Evolutionary conservation across 768 basidiomycete species (phyloP).

Genomic region (Auricularia cornea): DNA sequence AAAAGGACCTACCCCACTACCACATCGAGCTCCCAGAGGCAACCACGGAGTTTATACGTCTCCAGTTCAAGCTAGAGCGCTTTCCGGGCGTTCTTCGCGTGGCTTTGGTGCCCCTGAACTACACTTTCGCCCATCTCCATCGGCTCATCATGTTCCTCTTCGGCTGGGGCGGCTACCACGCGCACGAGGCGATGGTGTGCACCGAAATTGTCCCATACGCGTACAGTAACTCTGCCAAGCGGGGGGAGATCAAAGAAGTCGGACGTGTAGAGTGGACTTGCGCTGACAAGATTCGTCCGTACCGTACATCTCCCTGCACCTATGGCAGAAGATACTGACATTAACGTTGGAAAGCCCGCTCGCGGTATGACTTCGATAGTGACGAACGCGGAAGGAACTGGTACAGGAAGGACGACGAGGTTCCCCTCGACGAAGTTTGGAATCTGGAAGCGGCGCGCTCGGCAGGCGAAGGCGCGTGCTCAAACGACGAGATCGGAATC

Average conservation of each 20-base stretch:
- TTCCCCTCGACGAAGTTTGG: conserved; percentile 21
- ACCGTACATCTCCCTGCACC: too few species aligned
- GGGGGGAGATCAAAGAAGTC: conserved; percentile 12
- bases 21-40: neutral
- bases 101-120: conserved; percentile 61
- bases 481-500: conserved; percentile 16
- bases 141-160: conserved; percentile 57
- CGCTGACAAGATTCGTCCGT: too few species aligned
- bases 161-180: conserved; percentile 21
- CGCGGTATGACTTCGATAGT: neutral
- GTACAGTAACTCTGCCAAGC: conserved; percentile 8
- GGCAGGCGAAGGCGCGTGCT: conserved; percentile 18
- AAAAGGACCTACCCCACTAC: too few species aligned
- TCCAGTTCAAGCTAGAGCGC: conserved; percentile 47
- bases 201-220: neutral
- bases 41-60: conserved; percentile 14
- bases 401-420: conserved; percentile 13
- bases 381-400: neutral
- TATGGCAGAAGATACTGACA: too few species aligned
- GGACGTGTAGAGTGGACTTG: neutral
- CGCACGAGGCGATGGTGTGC: conserved; percentile 18
- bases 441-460: conserved; percentile 13
- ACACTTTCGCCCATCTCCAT: conserved; percentile 58
- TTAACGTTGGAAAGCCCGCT: too few species aligned
- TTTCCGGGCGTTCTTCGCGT: conserved; percentile 40